phyloP scores from a whole-genome alignment of 2,329 filamentous ascomycete genomes.

The Xylaria arbuscula region DNA sequence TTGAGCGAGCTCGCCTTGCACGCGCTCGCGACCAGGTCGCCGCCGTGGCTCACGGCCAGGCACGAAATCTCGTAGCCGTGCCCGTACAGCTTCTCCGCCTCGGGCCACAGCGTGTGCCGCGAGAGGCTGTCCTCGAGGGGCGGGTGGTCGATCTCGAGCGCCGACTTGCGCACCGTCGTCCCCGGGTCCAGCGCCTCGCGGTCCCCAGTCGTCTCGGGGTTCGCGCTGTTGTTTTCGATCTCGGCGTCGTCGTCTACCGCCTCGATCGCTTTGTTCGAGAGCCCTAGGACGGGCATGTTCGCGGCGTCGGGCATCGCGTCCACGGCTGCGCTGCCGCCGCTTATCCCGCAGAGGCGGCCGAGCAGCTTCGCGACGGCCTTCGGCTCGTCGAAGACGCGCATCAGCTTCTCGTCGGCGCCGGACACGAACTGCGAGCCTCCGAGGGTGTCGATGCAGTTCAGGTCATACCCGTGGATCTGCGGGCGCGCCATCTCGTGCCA shows the following conservation, averaged over 20 bases:
- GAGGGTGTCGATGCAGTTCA: slow-evolving; percentile 90
- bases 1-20: slow-evolving; percentile 93
- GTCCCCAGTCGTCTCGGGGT: slow-evolving; percentile 58
- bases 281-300: slow-evolving; percentile 91
- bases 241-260: slow-evolving; percentile 58
- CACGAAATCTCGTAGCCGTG: slow-evolving; percentile 97
- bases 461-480: slow-evolving; percentile 97
- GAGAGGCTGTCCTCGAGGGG: slow-evolving; percentile 91
- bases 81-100: slow-evolving; percentile 95
- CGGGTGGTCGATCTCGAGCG: slow-evolving; percentile 75
- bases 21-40: slow-evolving; percentile 83
- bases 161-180: slow-evolving; percentile 67
- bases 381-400: slow-evolving; percentile 93
- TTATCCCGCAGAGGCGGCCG: slow-evolving; percentile 72
- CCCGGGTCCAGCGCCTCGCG: slow-evolving; percentile 66
- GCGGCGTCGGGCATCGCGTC: slow-evolving; percentile 81
- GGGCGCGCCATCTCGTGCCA: slow-evolving; percentile 98
- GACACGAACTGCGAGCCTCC: slow-evolving; percentile 84
- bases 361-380: slow-evolving; percentile 83
- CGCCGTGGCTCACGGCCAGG: slow-evolving; percentile 80
- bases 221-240: slow-evolving; percentile 41
- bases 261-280: slow-evolving; percentile 94
- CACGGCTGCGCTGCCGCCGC: slow-evolving; percentile 48
- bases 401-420: slow-evolving; percentile 96
- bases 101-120: slow-evolving; percentile 93